Percentiles rank a stretch among this genome's conserved stretches.
These are phyloP conservation scores for Debaryomyces nepalensis DNA, from an alignment of 1,139 yeast species.

Conservation along the genomic window DNA sequence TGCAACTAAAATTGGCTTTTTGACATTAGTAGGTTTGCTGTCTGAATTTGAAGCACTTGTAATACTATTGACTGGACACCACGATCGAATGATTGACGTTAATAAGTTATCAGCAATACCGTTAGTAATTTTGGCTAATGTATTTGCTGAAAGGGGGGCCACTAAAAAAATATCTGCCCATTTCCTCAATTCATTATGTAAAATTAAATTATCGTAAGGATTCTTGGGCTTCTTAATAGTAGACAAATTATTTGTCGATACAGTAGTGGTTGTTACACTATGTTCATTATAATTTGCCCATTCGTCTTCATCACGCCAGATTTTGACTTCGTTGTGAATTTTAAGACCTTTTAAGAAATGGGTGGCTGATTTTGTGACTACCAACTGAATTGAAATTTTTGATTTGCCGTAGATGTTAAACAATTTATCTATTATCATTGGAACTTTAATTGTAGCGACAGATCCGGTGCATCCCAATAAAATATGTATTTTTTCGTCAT, in stretches of 20 bases:
- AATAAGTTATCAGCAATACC: slow-evolving; percentile 90
- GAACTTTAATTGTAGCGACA: slow-evolving; percentile 93
- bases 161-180: slow-evolving; percentile 95
- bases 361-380: slow-evolving; percentile 81
- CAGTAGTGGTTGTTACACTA: slow-evolving; percentile 23
- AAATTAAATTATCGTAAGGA: slow-evolving; percentile 53
- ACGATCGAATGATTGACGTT: slow-evolving; percentile 82
- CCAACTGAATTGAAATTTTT: slow-evolving; percentile 79
- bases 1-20: slow-evolving; percentile 82
- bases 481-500: slow-evolving; percentile 83
- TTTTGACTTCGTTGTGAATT: slow-evolving; percentile 78
- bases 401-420: slow-evolving; percentile 74
- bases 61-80: slow-evolving; percentile 67
- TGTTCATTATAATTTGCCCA: slow-evolving; percentile 66
- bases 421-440: slow-evolving; percentile 79
- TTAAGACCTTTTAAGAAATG: slow-evolving; percentile 81
- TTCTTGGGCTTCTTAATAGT: slow-evolving; percentile 38
- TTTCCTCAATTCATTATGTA: slow-evolving; percentile 86
- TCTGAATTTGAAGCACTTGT: slow-evolving; percentile 16
- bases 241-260: slow-evolving; percentile 12
- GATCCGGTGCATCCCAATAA: slow-evolving; percentile 93
- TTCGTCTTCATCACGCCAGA: slow-evolving; percentile 94
- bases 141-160: slow-evolving; percentile 94
- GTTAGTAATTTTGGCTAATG: slow-evolving; percentile 86
- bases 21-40: slow-evolving; percentile 25